Evolutionary conservation across 2,329 filamentous ascomycete genomes (phyloP), one percentile per base, ranked within the genome.

Genomic region (Alternaria rosae): DNA sequence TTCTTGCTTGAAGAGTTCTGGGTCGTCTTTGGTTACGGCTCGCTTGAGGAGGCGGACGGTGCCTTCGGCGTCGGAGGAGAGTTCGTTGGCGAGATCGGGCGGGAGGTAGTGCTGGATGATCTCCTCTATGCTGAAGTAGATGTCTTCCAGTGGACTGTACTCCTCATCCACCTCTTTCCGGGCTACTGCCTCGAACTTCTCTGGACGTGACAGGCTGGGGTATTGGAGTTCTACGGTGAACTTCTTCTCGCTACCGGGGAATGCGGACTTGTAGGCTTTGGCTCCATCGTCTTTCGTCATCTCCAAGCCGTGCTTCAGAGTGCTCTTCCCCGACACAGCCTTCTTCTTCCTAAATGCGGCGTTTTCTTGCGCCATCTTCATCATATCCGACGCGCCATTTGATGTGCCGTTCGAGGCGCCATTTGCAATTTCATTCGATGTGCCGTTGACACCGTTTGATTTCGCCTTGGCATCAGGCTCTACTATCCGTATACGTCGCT

Each of bases 41-140:
- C 91, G 89, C 70, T 92, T 90, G 70, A 98, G 84, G 61, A 90
- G 88, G 60, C 93, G 90, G 57, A 90, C 89, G 53, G 94, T 88
- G 26, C 94, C 94, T 21, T 85, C 88, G 57, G 88, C 86, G 59
- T 91, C 89, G 75, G 94, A 87, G 62, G 88, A 87, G 73, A 97
- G 91, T 28, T 87, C 84, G 64, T 86, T 83, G 44, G 88, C 86
- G 68, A 93, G 85, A 52, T 89, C 86, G 21, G 89, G 85, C 20
- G 91, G 91, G 32, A 97, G 86, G 78, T 97, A 97, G 71, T 90
- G 89, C 64, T 86, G 82, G 45, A 89, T 81, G 42, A 91, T 86
- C 63, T 83, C 83, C 69, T 90, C 85, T 52, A 92, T 85, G 38
- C 84, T 85, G 78, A 87, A 89, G 79, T 90, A 87, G 66, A 89